A percentile compares a stretch with the other conserved stretches of the same genome.
phyloP scores from a whole-genome alignment of 768 basidiomycete species.

The Fomitopsis pulvina region DNA sequence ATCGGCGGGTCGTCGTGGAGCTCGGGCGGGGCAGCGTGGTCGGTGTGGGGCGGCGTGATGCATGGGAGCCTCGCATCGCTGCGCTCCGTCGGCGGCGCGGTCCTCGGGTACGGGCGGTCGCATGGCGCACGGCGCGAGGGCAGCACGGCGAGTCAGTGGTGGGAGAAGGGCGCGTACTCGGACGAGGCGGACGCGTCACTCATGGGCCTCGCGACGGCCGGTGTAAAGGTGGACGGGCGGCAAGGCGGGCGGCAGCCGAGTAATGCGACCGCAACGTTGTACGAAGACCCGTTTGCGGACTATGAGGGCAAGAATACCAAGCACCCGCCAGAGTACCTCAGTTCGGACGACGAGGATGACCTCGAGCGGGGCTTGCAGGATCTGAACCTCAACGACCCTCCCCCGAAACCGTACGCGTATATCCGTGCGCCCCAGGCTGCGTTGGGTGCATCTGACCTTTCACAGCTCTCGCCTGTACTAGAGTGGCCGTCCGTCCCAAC shows the following conservation, averaged over 20 bases:
- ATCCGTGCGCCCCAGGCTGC: constrained; percentile 7
- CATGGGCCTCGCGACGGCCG: constrained; percentile 12
- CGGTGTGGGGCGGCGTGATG: constrained; percentile 20
- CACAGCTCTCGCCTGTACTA: constrained; percentile 19
- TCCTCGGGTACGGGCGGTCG: constrained; percentile 22
- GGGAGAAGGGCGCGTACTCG: constrained; percentile 26
- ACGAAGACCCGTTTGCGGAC: constrained; percentile 22
- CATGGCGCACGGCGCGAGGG: constrained; percentile 25
- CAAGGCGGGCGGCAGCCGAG: constrained; percentile 16
- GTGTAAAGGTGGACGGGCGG: constrained; percentile 10
- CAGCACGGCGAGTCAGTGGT: constrained; percentile 33
- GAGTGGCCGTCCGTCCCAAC: constrained; percentile 18
- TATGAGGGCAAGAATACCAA: constrained; percentile 19
- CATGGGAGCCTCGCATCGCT: constrained; percentile 22
- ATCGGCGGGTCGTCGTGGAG: constrained; percentile 15
- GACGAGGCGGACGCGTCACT: constrained; percentile 37
- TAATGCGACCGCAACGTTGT: constrained; percentile 10
- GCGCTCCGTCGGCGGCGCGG: constrained; percentile 21
- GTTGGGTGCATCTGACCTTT: constrained; percentile 12
- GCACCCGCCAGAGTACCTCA: constrained; percentile 12
- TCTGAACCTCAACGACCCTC: constrained; percentile 17
- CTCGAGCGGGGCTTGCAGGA: constrained; percentile 6
- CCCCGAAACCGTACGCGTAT: constrained; percentile 17
- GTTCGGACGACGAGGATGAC: constrained; percentile 16
- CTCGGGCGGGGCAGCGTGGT: constrained; percentile 9